Percentiles rank a stretch among this genome's conserved stretches.
Evolutionary conservation across 345 rosid genomes (phyloP).

Genomic region (Aquilaria malaccensis): DNA sequence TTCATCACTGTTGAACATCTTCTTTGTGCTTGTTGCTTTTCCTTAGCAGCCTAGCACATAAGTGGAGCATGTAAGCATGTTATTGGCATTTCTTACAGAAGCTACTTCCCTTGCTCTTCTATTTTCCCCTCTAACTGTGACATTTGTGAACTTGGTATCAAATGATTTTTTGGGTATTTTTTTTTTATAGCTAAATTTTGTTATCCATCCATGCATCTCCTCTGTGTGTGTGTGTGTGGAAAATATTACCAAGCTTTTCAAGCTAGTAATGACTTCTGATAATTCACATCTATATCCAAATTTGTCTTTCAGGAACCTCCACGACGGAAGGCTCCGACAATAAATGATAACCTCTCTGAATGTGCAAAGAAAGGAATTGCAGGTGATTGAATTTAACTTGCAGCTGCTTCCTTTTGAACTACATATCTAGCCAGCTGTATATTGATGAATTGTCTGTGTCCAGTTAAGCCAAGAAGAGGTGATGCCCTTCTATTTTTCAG

Average conservation of each 20-base stretch:
- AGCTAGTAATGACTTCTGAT: neutral
- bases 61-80: too few relatives aligned
- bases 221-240: neutral
- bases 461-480: constrained; percentile 85
- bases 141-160: too few relatives aligned
- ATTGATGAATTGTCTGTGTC: neutral
- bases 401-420: neutral
- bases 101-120: too few relatives aligned
- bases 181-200: neutral
- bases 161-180: neutral
- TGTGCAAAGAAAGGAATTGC: constrained; percentile 92
- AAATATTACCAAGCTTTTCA: neutral
- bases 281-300: constrained; percentile 3
- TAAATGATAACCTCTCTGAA: constrained; percentile 66
- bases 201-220: neutral
- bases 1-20: neutral
- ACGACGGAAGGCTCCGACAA: constrained; percentile 44
- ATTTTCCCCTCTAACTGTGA: too few relatives aligned
- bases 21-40: constrained; percentile 3
- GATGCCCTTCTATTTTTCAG: constrained; percentile 93
- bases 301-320: constrained; percentile 47
- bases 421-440: too few relatives aligned
- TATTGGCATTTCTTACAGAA: too few relatives aligned
- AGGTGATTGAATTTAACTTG: constrained; percentile 34
- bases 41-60: neutral